These are phyloP conservation scores for Volvox carteri DNA, from an alignment of 163 green algal species.

Conservation along the genomic window DNA sequence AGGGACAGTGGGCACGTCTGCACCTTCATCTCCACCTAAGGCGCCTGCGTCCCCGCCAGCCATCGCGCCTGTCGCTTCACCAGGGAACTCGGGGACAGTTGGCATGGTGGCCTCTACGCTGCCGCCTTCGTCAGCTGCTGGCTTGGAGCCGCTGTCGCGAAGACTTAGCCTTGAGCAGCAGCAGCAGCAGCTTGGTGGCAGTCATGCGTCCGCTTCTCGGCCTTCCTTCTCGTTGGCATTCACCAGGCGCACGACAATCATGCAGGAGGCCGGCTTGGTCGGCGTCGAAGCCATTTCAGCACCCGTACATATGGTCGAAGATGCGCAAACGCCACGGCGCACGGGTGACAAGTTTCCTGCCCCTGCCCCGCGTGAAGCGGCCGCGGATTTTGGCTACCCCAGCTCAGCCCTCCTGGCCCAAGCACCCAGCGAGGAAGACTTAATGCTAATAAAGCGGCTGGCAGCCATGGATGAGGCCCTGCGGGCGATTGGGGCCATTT, in stretches of 20 bases:
- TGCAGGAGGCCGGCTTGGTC: background rate
- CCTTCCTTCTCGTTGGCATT: background rate
- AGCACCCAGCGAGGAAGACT: background rate
- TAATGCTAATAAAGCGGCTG: conserved; percentile 12
- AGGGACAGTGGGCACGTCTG: background rate
- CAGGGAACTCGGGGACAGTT: background rate
- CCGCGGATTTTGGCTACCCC: background rate
- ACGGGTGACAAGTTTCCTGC: background rate
- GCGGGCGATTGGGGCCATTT: conserved; percentile 30
- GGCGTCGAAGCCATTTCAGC: background rate
- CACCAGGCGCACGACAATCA: background rate
- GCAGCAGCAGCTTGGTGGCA: background rate
- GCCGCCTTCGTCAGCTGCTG: background rate
- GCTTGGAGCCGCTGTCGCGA: background rate
- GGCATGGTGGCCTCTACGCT: background rate
- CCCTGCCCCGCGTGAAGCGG: background rate
- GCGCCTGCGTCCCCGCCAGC: background rate
- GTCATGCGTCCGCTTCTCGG: background rate
- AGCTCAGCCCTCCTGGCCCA: background rate
- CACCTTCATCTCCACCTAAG: background rate
- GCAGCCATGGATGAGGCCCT: conserved; percentile 43
- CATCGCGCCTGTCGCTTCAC: background rate
- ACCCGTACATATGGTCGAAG: background rate
- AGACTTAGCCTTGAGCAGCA: background rate
- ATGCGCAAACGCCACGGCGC: background rate